phyloP scores from a whole-genome alignment of 192 early-diverging fungal species.

The Glomus cerebriforme region DNA sequence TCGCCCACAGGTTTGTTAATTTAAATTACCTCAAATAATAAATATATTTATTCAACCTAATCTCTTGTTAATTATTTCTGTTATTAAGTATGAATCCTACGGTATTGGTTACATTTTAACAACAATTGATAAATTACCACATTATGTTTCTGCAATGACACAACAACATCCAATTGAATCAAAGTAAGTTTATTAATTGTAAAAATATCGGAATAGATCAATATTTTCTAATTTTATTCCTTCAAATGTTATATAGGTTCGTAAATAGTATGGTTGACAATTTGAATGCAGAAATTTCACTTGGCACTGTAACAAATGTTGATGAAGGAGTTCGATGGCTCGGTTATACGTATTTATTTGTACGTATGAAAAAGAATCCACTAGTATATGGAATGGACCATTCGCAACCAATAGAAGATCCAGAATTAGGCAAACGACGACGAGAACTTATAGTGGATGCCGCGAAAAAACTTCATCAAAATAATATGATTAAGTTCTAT shows the following conservation, averaged over 20 bases:
- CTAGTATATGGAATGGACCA: conserved; percentile 88
- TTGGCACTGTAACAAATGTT: conserved; percentile 94
- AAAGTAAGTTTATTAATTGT: conserved; percentile 38
- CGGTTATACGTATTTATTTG: conserved; percentile 95
- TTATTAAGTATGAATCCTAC: conserved; percentile 76
- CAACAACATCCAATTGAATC: conserved; percentile 98
- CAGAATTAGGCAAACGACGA: conserved; percentile 75
- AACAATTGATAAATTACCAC: conserved; percentile 86
- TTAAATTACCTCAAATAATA: not conserved
- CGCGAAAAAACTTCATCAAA: conserved; percentile 70
- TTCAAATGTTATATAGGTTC: conserved; percentile 53
- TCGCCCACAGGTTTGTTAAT: conserved; percentile 65
- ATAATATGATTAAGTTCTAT: conserved; percentile 95
- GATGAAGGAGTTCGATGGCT: conserved; percentile 97
- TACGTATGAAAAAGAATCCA: conserved; percentile 96
- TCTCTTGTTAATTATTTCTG: conserved; percentile 13
- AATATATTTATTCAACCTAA: not conserved
- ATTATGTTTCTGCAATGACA: conserved; percentile 94
- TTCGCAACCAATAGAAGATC: conserved; percentile 76
- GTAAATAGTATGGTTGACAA: conserved; percentile 86
- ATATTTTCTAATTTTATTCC: not conserved
- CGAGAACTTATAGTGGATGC: conserved; percentile 80
- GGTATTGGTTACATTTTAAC: conserved; percentile 96
- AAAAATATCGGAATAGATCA: not conserved
- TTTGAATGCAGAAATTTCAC: conserved; percentile 94